A percentile compares a stretch with the other conserved stretches of the same genome.
Evolutionary conservation across 2,329 filamentous ascomycete species (phyloP).

Genomic region (Diplodia sapinea): DNA sequence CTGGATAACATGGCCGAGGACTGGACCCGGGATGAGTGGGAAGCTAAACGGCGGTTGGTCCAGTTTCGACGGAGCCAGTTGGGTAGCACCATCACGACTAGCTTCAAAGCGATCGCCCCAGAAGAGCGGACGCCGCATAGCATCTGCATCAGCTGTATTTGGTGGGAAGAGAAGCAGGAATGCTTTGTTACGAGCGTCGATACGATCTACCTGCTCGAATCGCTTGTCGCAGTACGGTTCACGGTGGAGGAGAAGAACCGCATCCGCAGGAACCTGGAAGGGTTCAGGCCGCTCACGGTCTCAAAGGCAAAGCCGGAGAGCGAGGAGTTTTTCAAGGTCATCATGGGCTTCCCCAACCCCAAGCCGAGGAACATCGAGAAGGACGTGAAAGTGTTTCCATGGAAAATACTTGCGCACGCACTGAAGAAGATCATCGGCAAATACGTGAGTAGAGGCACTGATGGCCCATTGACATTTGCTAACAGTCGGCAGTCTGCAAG

Average conservation of each 20-base stretch:
- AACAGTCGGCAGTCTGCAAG: conserved; percentile 64
- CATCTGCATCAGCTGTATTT: conserved; percentile 97
- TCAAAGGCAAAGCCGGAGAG: conserved; percentile 91
- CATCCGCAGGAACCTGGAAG: conserved; percentile 92
- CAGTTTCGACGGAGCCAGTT: conserved; percentile 83
- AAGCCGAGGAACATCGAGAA: conserved; percentile 99
- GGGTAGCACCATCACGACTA: conserved; percentile 80
- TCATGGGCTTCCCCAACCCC: conserved; percentile 95
- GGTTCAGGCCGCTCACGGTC: conserved; percentile 89
- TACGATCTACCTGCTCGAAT: conserved; percentile 92
- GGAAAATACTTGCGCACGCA: conserved; percentile 85
- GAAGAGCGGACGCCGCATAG: conserved; percentile 82
- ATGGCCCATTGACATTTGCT: conserved; percentile 35
- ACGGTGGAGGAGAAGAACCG: conserved; percentile 98
- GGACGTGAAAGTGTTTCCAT: conserved; percentile 97
- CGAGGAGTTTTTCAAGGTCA: conserved; percentile 98
- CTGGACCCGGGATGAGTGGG: conserved; percentile 83
- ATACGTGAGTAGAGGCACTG: conserved; percentile 67
- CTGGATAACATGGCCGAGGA: conserved; percentile 80
- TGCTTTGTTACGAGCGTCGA: conserved; percentile 97
- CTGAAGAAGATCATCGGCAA: conserved; percentile 99
- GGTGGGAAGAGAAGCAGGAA: conserved; percentile 89
- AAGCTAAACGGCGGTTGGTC: conserved; percentile 80
- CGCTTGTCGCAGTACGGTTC: conserved; percentile 84
- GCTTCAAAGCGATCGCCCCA: conserved; percentile 77